Evolutionary conservation across 176 grass and related monocot genomes (phyloP), one percentile per base, ranked within the genome.

Genomic region (Olyra latifolia): DNA sequence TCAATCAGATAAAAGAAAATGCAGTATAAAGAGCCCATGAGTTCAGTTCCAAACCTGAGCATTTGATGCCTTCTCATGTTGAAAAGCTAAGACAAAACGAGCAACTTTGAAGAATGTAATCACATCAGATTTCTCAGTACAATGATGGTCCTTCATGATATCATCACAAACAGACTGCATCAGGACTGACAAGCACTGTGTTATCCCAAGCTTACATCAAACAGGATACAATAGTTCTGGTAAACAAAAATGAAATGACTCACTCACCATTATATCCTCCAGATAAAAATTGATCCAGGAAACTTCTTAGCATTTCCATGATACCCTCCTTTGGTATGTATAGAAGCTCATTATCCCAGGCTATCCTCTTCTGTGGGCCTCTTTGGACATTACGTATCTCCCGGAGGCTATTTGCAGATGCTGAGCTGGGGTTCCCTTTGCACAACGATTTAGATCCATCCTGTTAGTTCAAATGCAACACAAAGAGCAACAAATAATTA

Each of bases 371-470:
- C 83, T 88, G 83, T 39, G 92, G 92, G 42, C 95, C 95, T 77
- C 78, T 82, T 87, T 92, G 87, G 77, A 92, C 85, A 30, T 87
- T 98, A 23, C 83, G 83, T 71, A 89, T 87, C 87, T 94, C 92
- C 58, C 68, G 47, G 32, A 94, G 80, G 69, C 83, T 82, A 76
- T 80, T 94, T 84, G 62, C 89, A 76, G 87, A 86, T 58, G 85
- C 71, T 60, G 82, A 84, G 60, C 69, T 84, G 64, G 95, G 95
- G 25, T 93, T 87, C 19, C 92, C 87, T 91, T 91, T 92, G 84
- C 91, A 90, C 65, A 98, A 42, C 68, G 90, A 94, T 84, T 94
- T 98, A 71, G 92, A 94, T 63, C 95, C 95, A 58, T 94, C 95
- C 95, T 98, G 74, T 80, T 43, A 58, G 17, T 74, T 79, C 68